These are phyloP conservation scores for Colletotrichum chrysophilum DNA, from an alignment of 2,329 filamentous ascomycete species.

Conservation along the genomic window DNA sequence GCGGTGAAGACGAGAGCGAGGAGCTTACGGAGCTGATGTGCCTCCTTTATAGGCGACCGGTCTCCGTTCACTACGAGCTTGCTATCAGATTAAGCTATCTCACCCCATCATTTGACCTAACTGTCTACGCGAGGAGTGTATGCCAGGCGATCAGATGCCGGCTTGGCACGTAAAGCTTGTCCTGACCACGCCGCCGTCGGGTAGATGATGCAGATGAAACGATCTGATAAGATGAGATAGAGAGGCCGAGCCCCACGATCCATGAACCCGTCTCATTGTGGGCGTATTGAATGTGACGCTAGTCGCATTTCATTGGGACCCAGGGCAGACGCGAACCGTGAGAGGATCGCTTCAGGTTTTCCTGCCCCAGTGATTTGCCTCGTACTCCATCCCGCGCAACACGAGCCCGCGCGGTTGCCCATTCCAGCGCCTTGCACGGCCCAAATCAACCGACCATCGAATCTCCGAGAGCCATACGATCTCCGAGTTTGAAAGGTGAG, in stretches of 20 bases:
- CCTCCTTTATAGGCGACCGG: not conserved
- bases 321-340: not conserved
- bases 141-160: not conserved
- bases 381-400: not conserved
- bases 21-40: not conserved
- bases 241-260: not conserved
- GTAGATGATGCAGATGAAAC: not conserved
- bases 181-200: no score
- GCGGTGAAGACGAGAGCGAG: not conserved
- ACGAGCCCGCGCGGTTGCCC: not conserved
- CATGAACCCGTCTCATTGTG: not conserved
- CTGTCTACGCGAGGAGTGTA: not conserved
- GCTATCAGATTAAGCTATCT: not conserved
- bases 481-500: not conserved
- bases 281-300: not conserved
- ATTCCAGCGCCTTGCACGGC: not conserved
- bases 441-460: not conserved
- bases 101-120: not conserved
- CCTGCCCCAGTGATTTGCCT: not conserved
- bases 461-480: not conserved
- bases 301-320: not conserved
- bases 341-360: not conserved
- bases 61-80: not conserved
- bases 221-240: not conserved
- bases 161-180: not conserved